Conservation (phyloP, 345 rosid genomes). For the Moringa oleifera region DNA sequence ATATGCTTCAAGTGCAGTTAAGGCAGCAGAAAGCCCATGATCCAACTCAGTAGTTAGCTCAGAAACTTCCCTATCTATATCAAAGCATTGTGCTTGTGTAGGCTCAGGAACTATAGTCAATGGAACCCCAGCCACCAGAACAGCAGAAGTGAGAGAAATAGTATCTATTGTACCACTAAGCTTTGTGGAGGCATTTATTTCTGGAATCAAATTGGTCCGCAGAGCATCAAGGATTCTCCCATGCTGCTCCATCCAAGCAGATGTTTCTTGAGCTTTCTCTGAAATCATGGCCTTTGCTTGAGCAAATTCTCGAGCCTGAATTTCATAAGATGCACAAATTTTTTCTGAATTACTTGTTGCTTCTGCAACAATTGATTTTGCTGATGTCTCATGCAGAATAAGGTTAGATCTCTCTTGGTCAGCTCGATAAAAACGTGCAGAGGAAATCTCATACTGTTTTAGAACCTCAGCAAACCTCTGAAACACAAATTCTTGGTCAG, state of each 20-base stretch:
- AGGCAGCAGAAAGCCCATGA: constrained; percentile 61
- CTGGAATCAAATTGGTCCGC: constrained; percentile 61
- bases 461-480: constrained; percentile 76
- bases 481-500: constrained; percentile 22
- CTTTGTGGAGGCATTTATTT: constrained; percentile 41
- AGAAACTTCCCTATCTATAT: constrained; percentile 75
- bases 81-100: constrained; percentile 75
- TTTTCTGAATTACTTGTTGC: constrained; percentile 63
- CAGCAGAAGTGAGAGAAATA: constrained; percentile 77
- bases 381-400: constrained; percentile 67
- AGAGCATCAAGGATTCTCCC: constrained; percentile 78
- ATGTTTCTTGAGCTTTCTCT: constrained; percentile 85
- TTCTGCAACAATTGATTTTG: constrained; percentile 77
- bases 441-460: constrained; percentile 63
- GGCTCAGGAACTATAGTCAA: constrained; percentile 92
- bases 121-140: constrained; percentile 72
- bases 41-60: constrained; percentile 61
- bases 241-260: constrained; percentile 80
- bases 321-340: constrained; percentile 55
- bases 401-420: constrained; percentile 83
- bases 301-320: constrained; percentile 74
- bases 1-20: constrained; percentile 57
- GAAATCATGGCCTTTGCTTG: constrained; percentile 61
- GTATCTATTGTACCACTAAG: constrained; percentile 44
- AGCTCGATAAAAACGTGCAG: constrained; percentile 59